These are phyloP conservation scores for Pestalotiopsis sp. DNA, from an alignment of 2,329 filamentous ascomycete species.

Conservation along the genomic window DNA sequence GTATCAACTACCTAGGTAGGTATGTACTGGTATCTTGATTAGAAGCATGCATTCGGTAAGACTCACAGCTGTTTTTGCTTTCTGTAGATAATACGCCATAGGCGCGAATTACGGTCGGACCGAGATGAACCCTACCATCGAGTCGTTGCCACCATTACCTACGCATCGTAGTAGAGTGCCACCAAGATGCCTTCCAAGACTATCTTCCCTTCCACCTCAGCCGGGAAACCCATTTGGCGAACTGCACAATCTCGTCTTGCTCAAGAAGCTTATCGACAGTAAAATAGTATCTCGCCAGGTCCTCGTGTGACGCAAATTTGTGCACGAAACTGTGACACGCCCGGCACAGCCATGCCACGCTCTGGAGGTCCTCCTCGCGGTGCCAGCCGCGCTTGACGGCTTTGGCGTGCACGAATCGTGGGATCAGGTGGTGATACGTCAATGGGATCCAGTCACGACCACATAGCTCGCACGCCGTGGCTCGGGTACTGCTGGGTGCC, in stretches of 20 bases:
- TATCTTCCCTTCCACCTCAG: slow-evolving; percentile 69
- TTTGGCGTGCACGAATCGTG: slow-evolving; percentile 75
- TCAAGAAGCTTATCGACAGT: slow-evolving; percentile 72
- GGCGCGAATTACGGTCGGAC: no score
- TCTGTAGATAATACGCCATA: no score
- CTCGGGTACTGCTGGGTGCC: slow-evolving; percentile 59
- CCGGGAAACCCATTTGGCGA: slow-evolving; percentile 72
- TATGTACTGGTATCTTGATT: no score
- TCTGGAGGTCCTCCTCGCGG: slow-evolving; percentile 72
- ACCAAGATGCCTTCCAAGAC: not conserved
- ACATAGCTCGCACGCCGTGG: slow-evolving; percentile 73
- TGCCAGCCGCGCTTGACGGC: slow-evolving; percentile 81
- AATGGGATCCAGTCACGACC: slow-evolving; percentile 73
- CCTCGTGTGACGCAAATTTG: slow-evolving; percentile 74
- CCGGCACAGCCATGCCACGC: slow-evolving; percentile 84
- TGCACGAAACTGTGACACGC: slow-evolving; percentile 86
- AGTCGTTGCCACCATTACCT: no score
- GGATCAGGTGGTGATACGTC: slow-evolving; percentile 86
- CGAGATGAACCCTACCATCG: no score
- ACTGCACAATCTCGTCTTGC: slow-evolving; percentile 72
- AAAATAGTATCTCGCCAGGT: slow-evolving; percentile 72
- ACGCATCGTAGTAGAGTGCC: no score
- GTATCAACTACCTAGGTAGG: no score
- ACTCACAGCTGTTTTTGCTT: no score
- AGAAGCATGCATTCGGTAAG: no score